Percentiles rank a stretch among this genome's conserved stretches.
These are phyloP conservation scores for Earliella scabrosa DNA, from an alignment of 1,284 basidiomycete species.

Conservation along the genomic window DNA sequence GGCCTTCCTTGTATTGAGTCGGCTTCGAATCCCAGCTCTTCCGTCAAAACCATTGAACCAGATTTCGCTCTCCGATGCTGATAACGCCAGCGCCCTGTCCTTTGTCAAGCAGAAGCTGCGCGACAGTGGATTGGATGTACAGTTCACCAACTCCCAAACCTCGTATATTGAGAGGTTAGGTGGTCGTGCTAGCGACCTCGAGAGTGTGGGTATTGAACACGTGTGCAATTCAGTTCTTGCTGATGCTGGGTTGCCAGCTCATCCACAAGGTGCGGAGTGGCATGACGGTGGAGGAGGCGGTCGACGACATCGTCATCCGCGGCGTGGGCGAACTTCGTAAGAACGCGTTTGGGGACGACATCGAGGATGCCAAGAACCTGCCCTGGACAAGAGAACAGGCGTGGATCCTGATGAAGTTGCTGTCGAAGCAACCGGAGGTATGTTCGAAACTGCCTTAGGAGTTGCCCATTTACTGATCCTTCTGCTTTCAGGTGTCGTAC, in stretches of 20 bases:
- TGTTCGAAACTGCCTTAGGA: constrained; percentile 14
- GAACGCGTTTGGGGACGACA: constrained; percentile 91
- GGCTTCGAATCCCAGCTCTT: constrained; percentile 66
- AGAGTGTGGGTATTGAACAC: constrained; percentile 64
- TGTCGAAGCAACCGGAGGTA: constrained; percentile 77
- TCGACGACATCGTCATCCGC: constrained; percentile 86
- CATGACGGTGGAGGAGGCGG: constrained; percentile 75
- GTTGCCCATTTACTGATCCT: constrained; percentile 6
- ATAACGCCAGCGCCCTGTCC: constrained; percentile 76
- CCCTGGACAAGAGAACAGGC: constrained; percentile 89
- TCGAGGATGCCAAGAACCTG: constrained; percentile 82
- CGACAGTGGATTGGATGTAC: constrained; percentile 57
- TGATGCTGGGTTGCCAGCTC: constrained; percentile 47
- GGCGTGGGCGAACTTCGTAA: constrained; percentile 88
- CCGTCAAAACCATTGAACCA: constrained; percentile 85
- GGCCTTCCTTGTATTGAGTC: too few species aligned
- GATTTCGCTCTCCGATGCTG: constrained; percentile 86
- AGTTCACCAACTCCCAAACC: constrained; percentile 57
- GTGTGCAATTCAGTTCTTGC: too few species aligned
- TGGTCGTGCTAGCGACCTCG: constrained; percentile 86
- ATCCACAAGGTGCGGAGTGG: constrained; percentile 87
- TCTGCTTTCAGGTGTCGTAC: constrained; percentile 68
- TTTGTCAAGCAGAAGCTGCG: constrained; percentile 85
- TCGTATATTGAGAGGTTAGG: constrained; percentile 75
- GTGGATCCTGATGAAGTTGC: constrained; percentile 81